Conservation (phyloP, 352 stramenopile species). For the Aphanomyces invadans region DNA sequence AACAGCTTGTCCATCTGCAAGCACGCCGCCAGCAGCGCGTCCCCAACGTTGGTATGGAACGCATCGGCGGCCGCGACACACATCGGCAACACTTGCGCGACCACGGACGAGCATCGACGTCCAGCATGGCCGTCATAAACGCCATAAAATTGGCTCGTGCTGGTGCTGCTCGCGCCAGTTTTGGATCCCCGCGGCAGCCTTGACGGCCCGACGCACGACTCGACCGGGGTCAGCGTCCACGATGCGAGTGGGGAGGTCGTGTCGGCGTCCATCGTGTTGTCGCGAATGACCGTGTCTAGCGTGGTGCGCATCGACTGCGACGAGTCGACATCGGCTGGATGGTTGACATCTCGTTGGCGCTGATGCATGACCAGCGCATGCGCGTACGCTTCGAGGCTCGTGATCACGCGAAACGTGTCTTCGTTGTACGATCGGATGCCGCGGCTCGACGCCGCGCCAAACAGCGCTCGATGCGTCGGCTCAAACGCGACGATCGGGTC, state of each 20-base stretch:
- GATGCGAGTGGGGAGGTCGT: constrained; percentile 25
- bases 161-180: background rate
- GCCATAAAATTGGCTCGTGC: constrained; percentile 53
- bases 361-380: constrained; percentile 31
- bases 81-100: constrained; percentile 57
- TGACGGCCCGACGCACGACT: background rate
- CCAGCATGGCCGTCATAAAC: constrained; percentile 75
- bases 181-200: background rate
- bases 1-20: constrained; percentile 64
- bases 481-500: constrained; percentile 11
- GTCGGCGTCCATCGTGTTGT: constrained; percentile 26
- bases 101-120: constrained; percentile 43
- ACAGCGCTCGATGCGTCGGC: background rate
- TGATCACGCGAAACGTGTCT: constrained; percentile 63
- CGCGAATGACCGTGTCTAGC: constrained; percentile 41
- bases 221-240: background rate
- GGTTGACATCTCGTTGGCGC: background rate
- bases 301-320: constrained; percentile 27
- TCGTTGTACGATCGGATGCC: constrained; percentile 50
- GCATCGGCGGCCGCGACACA: constrained; percentile 53
- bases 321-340: constrained; percentile 33
- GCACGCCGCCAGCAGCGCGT: constrained; percentile 39
- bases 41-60: constrained; percentile 37
- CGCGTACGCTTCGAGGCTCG: constrained; percentile 54
- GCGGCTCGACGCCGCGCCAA: constrained; percentile 3